phyloP scores from a whole-genome alignment of 1,284 basidiomycete genomes.

The Exobasidium cylindrosporum region DNA sequence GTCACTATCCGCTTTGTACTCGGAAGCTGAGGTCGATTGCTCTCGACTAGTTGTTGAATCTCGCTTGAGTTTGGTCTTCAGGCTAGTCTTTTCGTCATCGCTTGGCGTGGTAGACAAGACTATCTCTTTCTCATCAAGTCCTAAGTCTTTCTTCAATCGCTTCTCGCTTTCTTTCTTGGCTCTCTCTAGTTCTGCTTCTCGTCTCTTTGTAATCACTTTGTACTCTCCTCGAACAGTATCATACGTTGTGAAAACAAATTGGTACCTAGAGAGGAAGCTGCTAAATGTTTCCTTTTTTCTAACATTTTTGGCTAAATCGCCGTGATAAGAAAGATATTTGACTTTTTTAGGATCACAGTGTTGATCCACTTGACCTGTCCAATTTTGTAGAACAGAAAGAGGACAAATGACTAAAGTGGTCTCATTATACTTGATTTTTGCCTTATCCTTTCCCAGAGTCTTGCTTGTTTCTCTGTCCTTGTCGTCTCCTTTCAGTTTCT shows the following conservation, averaged over 20 bases:
- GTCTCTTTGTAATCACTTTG: not conserved
- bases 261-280: slow-evolving; percentile 59
- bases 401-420: slow-evolving; percentile 67
- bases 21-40: too few species aligned
- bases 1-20: slow-evolving; percentile 42
- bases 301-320: slow-evolving; percentile 63
- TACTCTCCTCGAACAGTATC: slow-evolving; percentile 60
- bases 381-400: slow-evolving; percentile 81
- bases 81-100: not conserved
- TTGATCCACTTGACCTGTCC: slow-evolving; percentile 63
- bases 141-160: not conserved
- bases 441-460: not conserved
- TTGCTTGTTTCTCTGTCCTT: slow-evolving; percentile 8
- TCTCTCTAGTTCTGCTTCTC: not conserved
- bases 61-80: slow-evolving; percentile 17
- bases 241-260: slow-evolving; percentile 87
- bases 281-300: not conserved
- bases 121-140: not conserved
- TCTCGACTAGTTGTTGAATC: slow-evolving; percentile 52
- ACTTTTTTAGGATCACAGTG: slow-evolving; percentile 47
- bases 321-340: slow-evolving; percentile 63
- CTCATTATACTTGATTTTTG: slow-evolving; percentile 7
- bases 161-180: not conserved
- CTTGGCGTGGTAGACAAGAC: not conserved
- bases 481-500: not conserved